Percentiles rank a stretch among this genome's conserved stretches.
These are phyloP conservation scores for Tylopilus felleus DNA, from an alignment of 768 basidiomycete species.

Conservation along the genomic window DNA sequence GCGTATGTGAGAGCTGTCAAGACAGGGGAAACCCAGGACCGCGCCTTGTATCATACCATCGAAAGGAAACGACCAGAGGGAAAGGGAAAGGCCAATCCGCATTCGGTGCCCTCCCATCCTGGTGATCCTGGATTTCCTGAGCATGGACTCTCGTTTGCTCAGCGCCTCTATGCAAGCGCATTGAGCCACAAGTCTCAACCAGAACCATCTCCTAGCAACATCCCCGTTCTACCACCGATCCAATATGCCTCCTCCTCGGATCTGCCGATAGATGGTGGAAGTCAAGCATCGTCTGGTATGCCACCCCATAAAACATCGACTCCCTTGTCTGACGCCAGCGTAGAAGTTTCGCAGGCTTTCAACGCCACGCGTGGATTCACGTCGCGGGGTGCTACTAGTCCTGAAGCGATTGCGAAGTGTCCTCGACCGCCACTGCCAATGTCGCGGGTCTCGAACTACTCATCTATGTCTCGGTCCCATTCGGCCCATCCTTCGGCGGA, in stretches of 20 bases:
- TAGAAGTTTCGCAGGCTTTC: slow-evolving; percentile 2
- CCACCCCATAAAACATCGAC: slow-evolving; percentile 5
- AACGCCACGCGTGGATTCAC: too few species aligned
- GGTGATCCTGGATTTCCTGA: slow-evolving; percentile 4
- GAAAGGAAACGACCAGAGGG: slow-evolving; percentile 18
- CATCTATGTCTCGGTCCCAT: background rate
- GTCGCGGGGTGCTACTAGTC: background rate
- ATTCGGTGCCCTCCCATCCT: background rate
- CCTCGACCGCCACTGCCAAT: slow-evolving; percentile 2
- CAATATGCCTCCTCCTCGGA: background rate
- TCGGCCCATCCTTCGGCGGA: background rate
- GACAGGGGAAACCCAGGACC: slow-evolving; percentile 9
- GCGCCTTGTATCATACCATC: slow-evolving; percentile 13
- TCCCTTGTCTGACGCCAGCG: background rate
- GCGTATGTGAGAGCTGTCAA: slow-evolving; percentile 16
- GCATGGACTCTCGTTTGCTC: slow-evolving; percentile 34
- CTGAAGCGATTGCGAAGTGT: background rate
- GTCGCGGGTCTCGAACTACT: background rate
- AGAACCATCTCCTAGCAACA: background rate
- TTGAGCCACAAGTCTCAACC: slow-evolving; percentile 19
- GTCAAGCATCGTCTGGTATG: background rate
- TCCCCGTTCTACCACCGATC: slow-evolving; percentile 7
- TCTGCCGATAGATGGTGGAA: background rate
- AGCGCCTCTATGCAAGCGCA: slow-evolving; percentile 44
- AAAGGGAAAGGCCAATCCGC: background rate